Conservation (phyloP, 305 asterid genomes). For the Fraxinus sp. region DNA sequence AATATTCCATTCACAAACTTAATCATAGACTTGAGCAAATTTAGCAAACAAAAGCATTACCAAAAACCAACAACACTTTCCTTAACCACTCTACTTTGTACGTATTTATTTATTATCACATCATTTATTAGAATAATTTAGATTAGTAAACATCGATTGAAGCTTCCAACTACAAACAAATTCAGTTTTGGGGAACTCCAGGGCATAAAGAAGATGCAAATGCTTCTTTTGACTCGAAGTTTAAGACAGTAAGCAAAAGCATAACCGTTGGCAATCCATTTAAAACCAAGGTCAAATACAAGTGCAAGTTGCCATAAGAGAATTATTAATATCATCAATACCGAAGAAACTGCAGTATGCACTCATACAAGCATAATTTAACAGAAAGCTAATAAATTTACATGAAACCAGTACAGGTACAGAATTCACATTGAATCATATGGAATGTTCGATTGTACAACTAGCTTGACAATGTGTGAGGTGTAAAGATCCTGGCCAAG, state of each 20-base stretch:
- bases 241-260: not conserved
- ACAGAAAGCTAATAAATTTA: not conserved
- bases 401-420: slow-evolving; percentile 10
- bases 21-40: not conserved
- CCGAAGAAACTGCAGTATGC: not conserved
- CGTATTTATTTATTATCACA: not conserved
- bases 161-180: not conserved
- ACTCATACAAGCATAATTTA: not conserved
- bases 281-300: not conserved
- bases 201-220: not conserved
- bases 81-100: not conserved
- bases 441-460: not conserved
- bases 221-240: not conserved
- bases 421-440: slow-evolving; percentile 37
- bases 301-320: not conserved
- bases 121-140: not conserved
- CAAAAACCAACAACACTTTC: not conserved
- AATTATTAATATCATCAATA: not conserved
- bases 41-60: not conserved
- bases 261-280: not conserved
- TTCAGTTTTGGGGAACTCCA: not conserved
- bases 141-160: not conserved
- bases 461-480: too few species aligned
- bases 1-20: not conserved
- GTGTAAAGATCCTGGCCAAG: too few species aligned